Conservation (phyloP, 495 filamentous ascomycete genomes). For the Podospora didyma region DNA sequence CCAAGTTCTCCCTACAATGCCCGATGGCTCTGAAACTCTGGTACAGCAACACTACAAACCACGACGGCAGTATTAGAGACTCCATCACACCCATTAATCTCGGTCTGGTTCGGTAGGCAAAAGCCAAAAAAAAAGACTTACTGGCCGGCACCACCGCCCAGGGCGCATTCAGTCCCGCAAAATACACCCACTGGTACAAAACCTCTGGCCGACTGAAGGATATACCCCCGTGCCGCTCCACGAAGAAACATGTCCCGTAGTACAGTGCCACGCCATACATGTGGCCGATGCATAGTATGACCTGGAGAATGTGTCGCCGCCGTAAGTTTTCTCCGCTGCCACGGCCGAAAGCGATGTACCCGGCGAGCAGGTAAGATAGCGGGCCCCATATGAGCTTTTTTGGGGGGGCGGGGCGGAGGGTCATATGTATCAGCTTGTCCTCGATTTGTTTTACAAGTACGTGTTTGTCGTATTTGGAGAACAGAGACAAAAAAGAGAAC, state of each 20-base stretch:
- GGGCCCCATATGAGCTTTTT: constrained; percentile 72
- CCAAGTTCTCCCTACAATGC: neutral
- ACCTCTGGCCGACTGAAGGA: constrained; percentile 71
- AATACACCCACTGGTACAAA: constrained; percentile 87
- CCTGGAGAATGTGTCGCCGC: constrained; percentile 65
- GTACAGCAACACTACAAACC: constrained; percentile 44
- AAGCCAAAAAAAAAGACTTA: constrained; percentile 26
- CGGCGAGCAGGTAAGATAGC: constrained; percentile 65
- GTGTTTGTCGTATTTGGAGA: too few species aligned
- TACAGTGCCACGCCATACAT: constrained; percentile 85
- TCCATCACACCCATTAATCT: too few species aligned
- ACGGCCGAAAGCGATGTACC: constrained; percentile 46
- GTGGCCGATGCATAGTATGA: constrained; percentile 71
- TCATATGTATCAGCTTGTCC: too few species aligned
- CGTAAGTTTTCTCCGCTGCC: neutral
- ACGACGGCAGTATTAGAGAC: too few species aligned
- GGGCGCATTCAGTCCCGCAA: constrained; percentile 77
- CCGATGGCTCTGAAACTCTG: constrained; percentile 44
- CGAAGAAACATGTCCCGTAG: constrained; percentile 74
- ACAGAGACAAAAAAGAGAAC: neutral
- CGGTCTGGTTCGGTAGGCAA: neutral
- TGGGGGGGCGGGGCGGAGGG: too few species aligned
- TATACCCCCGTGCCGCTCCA: constrained; percentile 52
- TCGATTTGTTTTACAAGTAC: too few species aligned
- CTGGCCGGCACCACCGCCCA: constrained; percentile 74